Evolutionary conservation across 768 basidiomycete genomes (phyloP), one percentile per base, ranked within the genome.

Genomic region (Naematelia aurantialba): DNA sequence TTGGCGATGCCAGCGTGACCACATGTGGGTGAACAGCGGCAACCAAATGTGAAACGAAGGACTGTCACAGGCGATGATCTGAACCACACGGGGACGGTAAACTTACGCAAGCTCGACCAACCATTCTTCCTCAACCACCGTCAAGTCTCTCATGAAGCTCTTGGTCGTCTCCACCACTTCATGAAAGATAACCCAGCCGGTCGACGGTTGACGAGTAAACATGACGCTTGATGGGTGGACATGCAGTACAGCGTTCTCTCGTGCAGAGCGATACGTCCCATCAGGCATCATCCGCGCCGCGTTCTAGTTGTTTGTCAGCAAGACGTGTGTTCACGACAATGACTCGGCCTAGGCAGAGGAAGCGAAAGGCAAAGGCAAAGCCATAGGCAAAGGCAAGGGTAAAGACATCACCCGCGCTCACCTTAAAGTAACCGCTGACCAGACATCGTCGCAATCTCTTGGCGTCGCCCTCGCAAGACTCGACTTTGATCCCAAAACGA

Each of bases 111-210:
- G 55, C 58, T 80, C 78, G 3, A 76, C 75, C 39, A 79, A 87
- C 94, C 94, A 98, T 68, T 98, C 93, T 42, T 91, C 86, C 69
- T 97, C 92, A 45, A 97, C 89, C 68, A 93, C 91, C 1, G 94
- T 96, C 30, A 97, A 75, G 63, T 97, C 87, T 22, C 89, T 85
- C 70, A 99, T 96, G 73, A 96, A 93, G 44, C 85, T 86, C 73
- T 92, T 96, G 65, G 91, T 93, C 0, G 96, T 97, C 77, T 98
- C 94, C 69, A 97, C 87, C 80, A 96, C 86, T 74, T 97, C 92
- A 68, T 97, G 91, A 70, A 87, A 97, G 8, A 99, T 81, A 2
- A 99, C 89, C 90, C 91, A 97, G 5, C 89, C 89, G 0, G 88
- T 87, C 22, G 85, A 83, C 8, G 96, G 89, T 70, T 89, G 92